Percentiles rank a stretch among this genome's conserved stretches.
These are phyloP conservation scores for Fulvia fulva DNA, from an alignment of 2,329 filamentous ascomycete genomes.

Conservation along the genomic window DNA sequence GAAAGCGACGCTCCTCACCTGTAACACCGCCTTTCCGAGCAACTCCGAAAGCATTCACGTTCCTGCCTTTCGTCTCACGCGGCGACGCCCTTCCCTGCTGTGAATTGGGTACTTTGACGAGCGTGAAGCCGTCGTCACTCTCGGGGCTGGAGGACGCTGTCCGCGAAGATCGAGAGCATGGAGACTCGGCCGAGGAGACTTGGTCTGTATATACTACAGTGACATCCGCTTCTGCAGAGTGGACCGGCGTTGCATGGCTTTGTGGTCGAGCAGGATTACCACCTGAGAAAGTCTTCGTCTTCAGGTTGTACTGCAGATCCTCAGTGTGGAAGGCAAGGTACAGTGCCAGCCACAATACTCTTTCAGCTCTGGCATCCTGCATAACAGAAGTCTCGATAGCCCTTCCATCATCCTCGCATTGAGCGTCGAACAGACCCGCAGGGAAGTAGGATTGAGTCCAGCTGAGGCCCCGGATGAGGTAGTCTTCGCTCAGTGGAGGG, in stretches of 20 bases:
- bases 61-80: not conserved
- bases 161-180: slow-evolving; percentile 5
- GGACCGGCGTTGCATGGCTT: not conserved
- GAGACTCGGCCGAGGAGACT: not conserved
- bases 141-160: slow-evolving; percentile 10
- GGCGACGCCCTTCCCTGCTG: not conserved
- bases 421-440: slow-evolving; percentile 55
- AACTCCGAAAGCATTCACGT: not conserved
- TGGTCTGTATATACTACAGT: slow-evolving; percentile 2
- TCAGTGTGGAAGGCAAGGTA: slow-evolving; percentile 26
- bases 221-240: slow-evolving; percentile 12
- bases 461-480: slow-evolving; percentile 59
- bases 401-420: slow-evolving; percentile 61
- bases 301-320: slow-evolving; percentile 20
- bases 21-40: no score
- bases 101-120: slow-evolving; percentile 15
- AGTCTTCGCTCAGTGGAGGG: slow-evolving; percentile 66
- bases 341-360: slow-evolving; percentile 28
- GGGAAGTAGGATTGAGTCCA: slow-evolving; percentile 60
- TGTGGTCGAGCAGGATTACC: not conserved
- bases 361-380: slow-evolving; percentile 15
- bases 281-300: slow-evolving; percentile 19
- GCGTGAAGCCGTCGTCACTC: slow-evolving; percentile 18
- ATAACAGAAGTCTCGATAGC: slow-evolving; percentile 18
- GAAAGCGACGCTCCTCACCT: not conserved